phyloP scores from a whole-genome alignment of 2,329 filamentous ascomycete species.

The Clonostachys solani region DNA sequence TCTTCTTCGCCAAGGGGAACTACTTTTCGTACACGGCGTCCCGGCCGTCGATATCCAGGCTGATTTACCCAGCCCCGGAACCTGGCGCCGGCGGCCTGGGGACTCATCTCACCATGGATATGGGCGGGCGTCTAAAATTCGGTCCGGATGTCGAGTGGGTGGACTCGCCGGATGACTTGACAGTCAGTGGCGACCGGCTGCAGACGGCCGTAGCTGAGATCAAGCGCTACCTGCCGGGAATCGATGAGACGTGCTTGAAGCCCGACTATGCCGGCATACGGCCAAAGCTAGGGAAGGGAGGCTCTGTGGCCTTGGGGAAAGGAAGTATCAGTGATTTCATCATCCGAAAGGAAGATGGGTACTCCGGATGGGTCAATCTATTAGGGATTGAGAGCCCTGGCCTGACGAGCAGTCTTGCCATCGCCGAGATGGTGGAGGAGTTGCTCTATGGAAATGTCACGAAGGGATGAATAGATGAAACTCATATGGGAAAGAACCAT shows the following conservation, averaged over 20 bases:
- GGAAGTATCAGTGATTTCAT: slow-evolving; percentile 78
- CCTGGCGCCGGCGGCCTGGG: slow-evolving; percentile 82
- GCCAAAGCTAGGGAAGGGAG: slow-evolving; percentile 67
- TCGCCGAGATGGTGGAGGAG: slow-evolving; percentile 68
- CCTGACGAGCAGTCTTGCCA: slow-evolving; percentile 80
- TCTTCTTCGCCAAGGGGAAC: slow-evolving; percentile 89
- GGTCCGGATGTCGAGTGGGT: slow-evolving; percentile 97
- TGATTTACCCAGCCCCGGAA: slow-evolving; percentile 84
- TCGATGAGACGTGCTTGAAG: slow-evolving; percentile 62
- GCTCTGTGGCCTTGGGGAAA: slow-evolving; percentile 57
- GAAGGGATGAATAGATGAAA: no score
- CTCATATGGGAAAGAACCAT: no score
- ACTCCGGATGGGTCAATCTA: slow-evolving; percentile 80
- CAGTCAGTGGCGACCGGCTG: slow-evolving; percentile 60
- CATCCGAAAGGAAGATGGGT: slow-evolving; percentile 72
- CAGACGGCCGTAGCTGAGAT: slow-evolving; percentile 70
- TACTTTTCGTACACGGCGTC: slow-evolving; percentile 82
- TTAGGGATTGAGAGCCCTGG: slow-evolving; percentile 93
- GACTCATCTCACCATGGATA: slow-evolving; percentile 89
- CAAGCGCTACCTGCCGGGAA: slow-evolving; percentile 67
- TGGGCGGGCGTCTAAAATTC: slow-evolving; percentile 80
- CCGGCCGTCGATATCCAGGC: slow-evolving; percentile 58
- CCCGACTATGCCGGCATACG: slow-evolving; percentile 90
- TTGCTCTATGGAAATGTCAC: slow-evolving; percentile 35
- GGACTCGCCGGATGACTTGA: slow-evolving; percentile 63